Evolutionary conservation across 2,329 filamentous ascomycete genomes (phyloP).

Genomic region (Colletotrichum cordylinicola): DNA sequence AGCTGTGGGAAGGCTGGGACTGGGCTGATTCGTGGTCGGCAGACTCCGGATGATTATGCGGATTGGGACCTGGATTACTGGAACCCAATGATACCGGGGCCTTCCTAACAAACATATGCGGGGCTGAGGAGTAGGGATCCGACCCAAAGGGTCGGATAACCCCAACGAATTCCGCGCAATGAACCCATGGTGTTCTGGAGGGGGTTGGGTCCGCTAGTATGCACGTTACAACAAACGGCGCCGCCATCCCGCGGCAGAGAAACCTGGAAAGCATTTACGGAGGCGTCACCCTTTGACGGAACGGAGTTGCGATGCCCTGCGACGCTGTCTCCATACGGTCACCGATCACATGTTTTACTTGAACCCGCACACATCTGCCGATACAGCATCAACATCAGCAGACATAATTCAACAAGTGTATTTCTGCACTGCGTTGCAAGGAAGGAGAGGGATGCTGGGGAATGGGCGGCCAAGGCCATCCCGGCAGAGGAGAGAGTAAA

Average conservation of each 20-base stretch:
- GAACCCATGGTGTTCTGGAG: not conserved
- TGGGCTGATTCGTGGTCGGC: constrained; percentile 26
- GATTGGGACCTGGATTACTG: constrained; percentile 20
- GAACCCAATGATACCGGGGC: constrained; percentile 11
- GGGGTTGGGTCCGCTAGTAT: not conserved
- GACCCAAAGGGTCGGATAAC: not conserved
- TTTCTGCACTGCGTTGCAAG: not conserved
- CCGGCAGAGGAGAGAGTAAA: not conserved
- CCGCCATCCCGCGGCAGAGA: not conserved
- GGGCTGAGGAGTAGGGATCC: not conserved
- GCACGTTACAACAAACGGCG: not conserved
- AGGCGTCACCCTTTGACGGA: not conserved
- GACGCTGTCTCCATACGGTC: not conserved
- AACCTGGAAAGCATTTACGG: not conserved
- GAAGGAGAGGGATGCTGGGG: not conserved
- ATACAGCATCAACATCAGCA: not conserved
- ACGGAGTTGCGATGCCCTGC: not conserved
- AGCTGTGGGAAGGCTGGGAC: constrained; percentile 47
- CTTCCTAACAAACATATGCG: not conserved
- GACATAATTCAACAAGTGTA: not conserved
- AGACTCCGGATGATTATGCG: constrained; percentile 23
- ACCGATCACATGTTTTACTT: not conserved
- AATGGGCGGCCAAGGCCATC: not conserved
- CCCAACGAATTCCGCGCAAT: not conserved
- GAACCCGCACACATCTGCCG: not conserved